Percentiles rank a stretch among this genome's conserved stretches.
Conservation (phyloP, 2,329 filamentous ascomycete genomes). For the Parasarocladium wereldwijsianum region DNA sequence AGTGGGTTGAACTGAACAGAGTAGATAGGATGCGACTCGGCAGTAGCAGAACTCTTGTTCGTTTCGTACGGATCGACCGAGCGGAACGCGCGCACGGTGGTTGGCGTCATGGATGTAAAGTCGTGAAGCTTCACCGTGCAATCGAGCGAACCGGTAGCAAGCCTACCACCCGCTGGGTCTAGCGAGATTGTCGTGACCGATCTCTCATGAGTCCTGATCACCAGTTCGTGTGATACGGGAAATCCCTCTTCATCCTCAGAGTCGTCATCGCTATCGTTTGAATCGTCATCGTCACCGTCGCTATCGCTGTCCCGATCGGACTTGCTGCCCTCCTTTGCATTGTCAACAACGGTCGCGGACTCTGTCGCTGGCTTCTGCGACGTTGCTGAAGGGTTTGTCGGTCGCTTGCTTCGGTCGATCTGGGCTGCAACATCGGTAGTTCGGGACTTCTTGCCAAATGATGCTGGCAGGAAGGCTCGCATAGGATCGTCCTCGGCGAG, state of each 20-base stretch:
- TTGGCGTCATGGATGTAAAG: conserved; percentile 89
- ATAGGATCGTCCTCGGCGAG: conserved; percentile 52
- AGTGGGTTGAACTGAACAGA: conserved; percentile 76
- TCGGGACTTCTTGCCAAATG: conserved; percentile 72
- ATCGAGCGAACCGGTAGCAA: conserved; percentile 85
- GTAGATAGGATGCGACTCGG: conserved; percentile 80
- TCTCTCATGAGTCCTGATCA: conserved; percentile 83
- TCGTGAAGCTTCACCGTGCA: conserved; percentile 88
- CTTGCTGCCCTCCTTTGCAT: conserved; percentile 9
- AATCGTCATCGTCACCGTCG: conserved; percentile 31
- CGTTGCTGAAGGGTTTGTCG: too few species aligned
- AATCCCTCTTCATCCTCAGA: conserved; percentile 72
- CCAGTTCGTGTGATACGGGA: conserved; percentile 82
- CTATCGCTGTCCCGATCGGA: conserved; percentile 24
- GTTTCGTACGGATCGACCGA: conserved; percentile 74
- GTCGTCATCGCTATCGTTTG: conserved; percentile 43
- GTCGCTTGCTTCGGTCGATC: conserved; percentile 64
- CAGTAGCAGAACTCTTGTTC: conserved; percentile 50
- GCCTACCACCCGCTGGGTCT: conserved; percentile 69
- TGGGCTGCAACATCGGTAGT: conserved; percentile 64
- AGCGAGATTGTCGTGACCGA: conserved; percentile 73
- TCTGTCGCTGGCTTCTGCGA: conserved; percentile 16
- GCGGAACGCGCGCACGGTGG: conserved; percentile 86
- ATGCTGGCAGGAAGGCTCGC: conserved; percentile 61
- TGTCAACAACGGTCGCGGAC: conserved; percentile 5